Percentiles rank a stretch among this genome's conserved stretches.
These are phyloP conservation scores for Wickerhamomyces kurtzmanii DNA, from an alignment of 805 yeast species.

Conservation along the genomic window DNA sequence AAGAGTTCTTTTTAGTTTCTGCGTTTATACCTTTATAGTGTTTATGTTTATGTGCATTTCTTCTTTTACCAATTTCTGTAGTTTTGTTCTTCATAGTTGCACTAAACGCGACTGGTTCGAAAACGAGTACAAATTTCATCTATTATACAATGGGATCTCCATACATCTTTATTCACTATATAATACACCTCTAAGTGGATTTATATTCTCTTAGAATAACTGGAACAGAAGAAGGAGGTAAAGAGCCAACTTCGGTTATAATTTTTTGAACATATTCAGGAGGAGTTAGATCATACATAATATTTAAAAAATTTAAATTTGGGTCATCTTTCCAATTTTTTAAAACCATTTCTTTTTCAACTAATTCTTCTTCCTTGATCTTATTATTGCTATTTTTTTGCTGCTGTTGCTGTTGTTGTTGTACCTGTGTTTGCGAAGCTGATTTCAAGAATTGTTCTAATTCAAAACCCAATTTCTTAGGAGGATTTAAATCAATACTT, in stretches of 20 bases:
- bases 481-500: slow-evolving; percentile 37
- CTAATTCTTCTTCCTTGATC: slow-evolving; percentile 17
- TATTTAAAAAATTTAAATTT: slow-evolving; percentile 63
- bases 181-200: slow-evolving; percentile 3
- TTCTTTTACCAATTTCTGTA: too few relatives aligned
- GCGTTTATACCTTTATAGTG: too few relatives aligned
- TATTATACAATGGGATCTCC: too few relatives aligned
- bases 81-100: too few relatives aligned
- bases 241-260: slow-evolving; percentile 90
- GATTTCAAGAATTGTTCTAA: slow-evolving; percentile 51
- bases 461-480: slow-evolving; percentile 40
- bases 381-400: slow-evolving; percentile 16
- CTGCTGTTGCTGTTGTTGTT: slow-evolving; percentile 14
- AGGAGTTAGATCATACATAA: slow-evolving; percentile 91
- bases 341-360: slow-evolving; percentile 30
- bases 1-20: too few relatives aligned
- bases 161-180: too few relatives aligned
- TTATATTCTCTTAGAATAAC: slow-evolving; percentile 92
- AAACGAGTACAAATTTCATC: too few relatives aligned
- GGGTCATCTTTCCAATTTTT: slow-evolving; percentile 56
- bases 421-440: slow-evolving; percentile 19
- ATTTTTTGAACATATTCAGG: slow-evolving; percentile 90
- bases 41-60: too few relatives aligned
- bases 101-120: too few relatives aligned
- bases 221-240: slow-evolving; percentile 98